phyloP scores from a whole-genome alignment of 164 flowering plant species.

The Piper betle region DNA sequence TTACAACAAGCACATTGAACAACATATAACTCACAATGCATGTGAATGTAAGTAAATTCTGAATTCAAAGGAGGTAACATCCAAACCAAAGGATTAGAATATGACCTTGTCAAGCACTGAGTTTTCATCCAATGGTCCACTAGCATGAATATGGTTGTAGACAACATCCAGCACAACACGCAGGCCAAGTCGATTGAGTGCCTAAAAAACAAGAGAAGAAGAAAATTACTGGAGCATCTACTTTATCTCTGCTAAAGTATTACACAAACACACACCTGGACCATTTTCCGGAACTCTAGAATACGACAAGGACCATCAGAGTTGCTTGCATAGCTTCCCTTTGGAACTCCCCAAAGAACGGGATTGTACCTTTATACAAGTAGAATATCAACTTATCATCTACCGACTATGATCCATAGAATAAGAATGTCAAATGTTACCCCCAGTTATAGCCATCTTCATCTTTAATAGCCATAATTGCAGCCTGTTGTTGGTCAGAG shows the following conservation, averaged over 20 bases:
- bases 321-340: conserved; percentile 92
- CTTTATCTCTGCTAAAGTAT: too few relatives aligned
- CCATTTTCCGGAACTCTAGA: conserved; percentile 83
- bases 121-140: conserved; percentile 62
- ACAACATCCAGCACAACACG: conserved; percentile 93
- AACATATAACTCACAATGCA: not conserved
- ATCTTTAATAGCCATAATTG: conserved; percentile 54
- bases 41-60: not conserved
- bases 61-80: conserved; percentile 4
- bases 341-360: conserved; percentile 93
- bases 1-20: not conserved
- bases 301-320: conserved; percentile 64
- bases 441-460: conserved; percentile 97
- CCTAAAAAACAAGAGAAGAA: conserved; percentile 25
- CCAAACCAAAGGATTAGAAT: not conserved
- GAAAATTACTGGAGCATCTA: too few relatives aligned
- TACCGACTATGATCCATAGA: not conserved
- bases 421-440: conserved; percentile 19
- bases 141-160: conserved; percentile 86
- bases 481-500: conserved; percentile 81
- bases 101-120: conserved; percentile 92
- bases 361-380: conserved; percentile 64
- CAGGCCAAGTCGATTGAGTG: conserved; percentile 67
- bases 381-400: not conserved
- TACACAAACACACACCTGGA: conserved; percentile 42